A percentile compares a stretch with the other conserved stretches of the same genome.
Evolutionary conservation across 2,329 filamentous ascomycete species (phyloP).

Genomic region (Claviceps sp.): DNA sequence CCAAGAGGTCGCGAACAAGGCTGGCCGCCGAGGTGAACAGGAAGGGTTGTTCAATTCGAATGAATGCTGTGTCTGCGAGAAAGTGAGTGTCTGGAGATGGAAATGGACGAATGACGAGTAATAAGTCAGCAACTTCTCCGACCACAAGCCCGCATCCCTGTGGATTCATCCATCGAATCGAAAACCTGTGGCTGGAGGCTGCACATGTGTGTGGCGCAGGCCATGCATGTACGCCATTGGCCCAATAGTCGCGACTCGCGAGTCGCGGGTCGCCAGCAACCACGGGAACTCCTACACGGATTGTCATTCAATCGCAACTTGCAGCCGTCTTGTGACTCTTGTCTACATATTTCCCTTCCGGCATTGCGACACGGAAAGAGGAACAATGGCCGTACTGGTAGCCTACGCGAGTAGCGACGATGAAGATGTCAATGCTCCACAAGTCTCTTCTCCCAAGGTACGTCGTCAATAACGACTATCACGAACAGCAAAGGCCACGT

Average conservation of each 20-base stretch:
- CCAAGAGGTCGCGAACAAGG: not conserved
- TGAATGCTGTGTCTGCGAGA: not conserved
- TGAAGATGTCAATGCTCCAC: conserved; percentile 22
- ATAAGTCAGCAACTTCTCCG: not conserved
- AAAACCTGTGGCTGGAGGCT: not conserved
- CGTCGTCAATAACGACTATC: not conserved
- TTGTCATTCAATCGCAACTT: not conserved
- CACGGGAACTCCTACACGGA: too few relatives aligned
- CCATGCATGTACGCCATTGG: not conserved
- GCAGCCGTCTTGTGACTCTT: not conserved
- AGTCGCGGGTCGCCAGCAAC: not conserved
- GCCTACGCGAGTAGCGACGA: conserved; percentile 39
- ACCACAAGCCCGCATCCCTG: not conserved
- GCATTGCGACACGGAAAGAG: not conserved
- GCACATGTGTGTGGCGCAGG: conserved; percentile 2
- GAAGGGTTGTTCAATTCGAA: not conserved
- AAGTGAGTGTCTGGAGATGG: not conserved
- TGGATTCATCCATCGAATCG: not conserved
- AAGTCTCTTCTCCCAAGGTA: conserved; percentile 1
- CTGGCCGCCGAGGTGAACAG: not conserved
- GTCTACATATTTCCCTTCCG: not conserved
- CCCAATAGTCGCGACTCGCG: not conserved
- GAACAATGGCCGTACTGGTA: conserved; percentile 31
- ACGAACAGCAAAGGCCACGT: not conserved
- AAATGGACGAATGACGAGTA: not conserved